Conservation (phyloP, 306 rosid species). For the Casuarina cunninghamiana region DNA sequence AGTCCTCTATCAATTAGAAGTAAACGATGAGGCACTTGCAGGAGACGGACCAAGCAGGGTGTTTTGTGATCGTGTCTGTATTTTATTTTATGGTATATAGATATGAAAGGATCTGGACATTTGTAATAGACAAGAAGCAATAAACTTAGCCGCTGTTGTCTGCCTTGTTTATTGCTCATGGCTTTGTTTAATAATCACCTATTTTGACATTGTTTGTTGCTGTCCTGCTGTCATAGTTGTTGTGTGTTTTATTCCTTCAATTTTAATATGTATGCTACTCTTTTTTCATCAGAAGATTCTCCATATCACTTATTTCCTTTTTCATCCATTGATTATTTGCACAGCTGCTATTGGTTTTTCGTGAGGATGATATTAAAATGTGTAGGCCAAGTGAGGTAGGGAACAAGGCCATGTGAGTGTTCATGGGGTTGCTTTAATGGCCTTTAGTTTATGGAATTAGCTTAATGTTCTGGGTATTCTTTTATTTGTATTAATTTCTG, state of each 20-base stretch:
- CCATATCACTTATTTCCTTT: slow-evolving; percentile 30
- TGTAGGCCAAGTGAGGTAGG: slow-evolving; percentile 41
- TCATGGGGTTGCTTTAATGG: slow-evolving; percentile 55
- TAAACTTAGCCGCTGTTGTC: slow-evolving; percentile 58
- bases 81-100: slow-evolving; percentile 61
- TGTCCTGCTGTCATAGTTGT: slow-evolving; percentile 59
- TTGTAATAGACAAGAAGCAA: slow-evolving; percentile 72
- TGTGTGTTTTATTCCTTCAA: slow-evolving; percentile 56
- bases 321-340: slow-evolving; percentile 15
- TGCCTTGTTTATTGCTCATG: slow-evolving; percentile 61
- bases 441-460: slow-evolving; percentile 49
- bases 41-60: slow-evolving; percentile 32
- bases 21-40: slow-evolving; percentile 29
- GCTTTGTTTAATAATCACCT: slow-evolving; percentile 36
- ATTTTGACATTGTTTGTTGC: slow-evolving; percentile 31
- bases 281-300: slow-evolving; percentile 44
- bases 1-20: slow-evolving; percentile 27
- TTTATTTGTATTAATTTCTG: slow-evolving; percentile 35
- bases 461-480: slow-evolving; percentile 28
- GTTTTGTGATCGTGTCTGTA: slow-evolving; percentile 56
- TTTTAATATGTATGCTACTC: slow-evolving; percentile 36
- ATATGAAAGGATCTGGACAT: slow-evolving; percentile 46
- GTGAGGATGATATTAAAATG: slow-evolving; percentile 33
- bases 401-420: slow-evolving; percentile 91
- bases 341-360: slow-evolving; percentile 34